phyloP scores from a whole-genome alignment of 2,329 filamentous ascomycete species.

The Pseudogymnoascus sp. region DNA sequence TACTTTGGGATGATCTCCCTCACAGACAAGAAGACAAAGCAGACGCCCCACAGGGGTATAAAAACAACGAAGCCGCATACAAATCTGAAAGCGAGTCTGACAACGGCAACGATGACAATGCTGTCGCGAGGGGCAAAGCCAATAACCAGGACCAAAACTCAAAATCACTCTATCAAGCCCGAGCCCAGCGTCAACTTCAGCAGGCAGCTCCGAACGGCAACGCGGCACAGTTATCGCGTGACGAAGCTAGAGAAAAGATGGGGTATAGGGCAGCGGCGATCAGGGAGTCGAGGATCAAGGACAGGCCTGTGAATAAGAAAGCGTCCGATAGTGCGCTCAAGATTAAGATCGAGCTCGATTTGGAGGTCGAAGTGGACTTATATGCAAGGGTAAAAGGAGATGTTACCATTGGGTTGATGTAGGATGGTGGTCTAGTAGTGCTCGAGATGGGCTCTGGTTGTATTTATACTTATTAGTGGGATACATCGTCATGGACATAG shows the following conservation, averaged over 20 bases:
- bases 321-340: constrained; percentile 13
- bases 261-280: constrained; percentile 10
- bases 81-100: background rate
- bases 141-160: background rate
- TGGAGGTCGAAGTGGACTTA: constrained; percentile 15
- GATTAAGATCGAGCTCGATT: constrained; percentile 19
- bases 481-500: no score
- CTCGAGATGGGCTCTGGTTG: background rate
- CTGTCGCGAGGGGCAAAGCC: background rate
- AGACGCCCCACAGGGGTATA: background rate
- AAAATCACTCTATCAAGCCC: background rate
- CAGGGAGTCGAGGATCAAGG: constrained; percentile 18
- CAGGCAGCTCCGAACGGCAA: background rate
- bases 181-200: background rate
- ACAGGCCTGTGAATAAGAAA: constrained; percentile 10
- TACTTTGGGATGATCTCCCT: background rate
- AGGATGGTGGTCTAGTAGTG: background rate
- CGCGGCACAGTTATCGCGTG: background rate
- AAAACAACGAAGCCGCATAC: background rate
- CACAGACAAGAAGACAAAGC: background rate
- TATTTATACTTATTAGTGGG: background rate
- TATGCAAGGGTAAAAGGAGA: constrained; percentile 29
- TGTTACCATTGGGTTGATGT: constrained; percentile 27
- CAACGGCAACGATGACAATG: background rate
- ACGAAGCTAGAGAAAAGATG: background rate